These are phyloP conservation scores for Plasmodium falciparum DNA, from an alignment of 169 alveolate genomes.

Conservation along the genomic window DNA sequence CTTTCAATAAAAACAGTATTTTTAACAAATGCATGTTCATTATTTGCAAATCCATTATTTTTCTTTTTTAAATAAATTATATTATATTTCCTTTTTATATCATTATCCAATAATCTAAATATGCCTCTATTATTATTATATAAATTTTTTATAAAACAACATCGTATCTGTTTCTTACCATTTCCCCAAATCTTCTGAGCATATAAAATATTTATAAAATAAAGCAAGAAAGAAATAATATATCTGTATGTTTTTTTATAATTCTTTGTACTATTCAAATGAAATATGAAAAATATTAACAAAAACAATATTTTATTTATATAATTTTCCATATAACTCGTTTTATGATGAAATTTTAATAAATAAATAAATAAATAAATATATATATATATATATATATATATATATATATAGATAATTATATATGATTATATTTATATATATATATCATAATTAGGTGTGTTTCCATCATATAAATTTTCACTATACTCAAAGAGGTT, in stretches of 20 bases:
- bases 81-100: neutral
- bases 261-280: constrained; percentile 19
- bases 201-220: constrained; percentile 30
- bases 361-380: constrained; percentile 12
- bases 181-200: constrained; percentile 22
- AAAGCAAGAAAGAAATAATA: constrained; percentile 18
- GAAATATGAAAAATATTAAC: constrained; percentile 32
- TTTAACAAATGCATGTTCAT: neutral
- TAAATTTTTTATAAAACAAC: too few species aligned
- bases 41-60: neutral
- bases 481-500: too few species aligned
- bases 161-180: neutral
- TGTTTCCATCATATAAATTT: too few species aligned
- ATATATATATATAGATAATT: constrained; percentile 8
- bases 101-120: neutral
- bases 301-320: constrained; percentile 40
- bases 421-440: constrained; percentile 5
- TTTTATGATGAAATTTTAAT: too few species aligned
- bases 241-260: constrained; percentile 9
- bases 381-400: constrained; percentile 23
- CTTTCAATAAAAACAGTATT: constrained; percentile 57
- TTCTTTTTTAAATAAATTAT: constrained; percentile 18
- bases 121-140: neutral
- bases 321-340: constrained; percentile 50
- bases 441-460: too few species aligned